Evolutionary conservation across 495 filamentous ascomycete species (phyloP), one percentile per base, ranked within the genome.

Genomic region (Penicillium bovifimosum): DNA sequence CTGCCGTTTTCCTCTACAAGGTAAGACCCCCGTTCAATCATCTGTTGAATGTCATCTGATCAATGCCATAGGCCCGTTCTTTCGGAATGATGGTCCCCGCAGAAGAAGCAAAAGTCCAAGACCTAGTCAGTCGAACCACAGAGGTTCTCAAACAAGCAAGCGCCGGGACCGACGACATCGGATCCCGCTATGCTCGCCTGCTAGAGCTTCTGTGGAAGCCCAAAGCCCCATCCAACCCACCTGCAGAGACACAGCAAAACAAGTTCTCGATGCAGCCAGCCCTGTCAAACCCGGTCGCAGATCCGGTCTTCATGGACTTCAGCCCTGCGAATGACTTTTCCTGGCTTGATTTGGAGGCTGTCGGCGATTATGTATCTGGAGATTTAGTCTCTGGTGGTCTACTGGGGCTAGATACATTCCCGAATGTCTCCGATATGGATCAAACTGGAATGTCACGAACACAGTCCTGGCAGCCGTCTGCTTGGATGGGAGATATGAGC

Each of bases 1-100:
- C 76, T 11, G 78, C 77, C 2, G 78, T 82, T 9, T 81, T 81
- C 50, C 60, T 81, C 17, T 82, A 81, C 58, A 78, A 80, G 58
- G 71, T 73, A 59, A 28, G 42, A 40, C 16, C 24, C 14, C 5
- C n/a, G 6, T 42, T 14, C 16, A 28, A 24, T 24, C 33, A 11
- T 31, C 13, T n/a, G 24, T 8, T 14, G 16, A 6, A 47, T 17
- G 4, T 3, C 24, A 20, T 34, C 32, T 56, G 39, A 39, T 48
- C 29, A 26, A 47, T 29, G 11, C 0, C 8, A 29, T 9, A 74
- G 60, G 79, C 79, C 17, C 72, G 78, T 24, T 81, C 78, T 8
- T 80, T 79, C 20, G 79, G 78, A 13, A 79, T 81, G 50, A 75
- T 82, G 55, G 51, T 63, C 24, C 66, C 61, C 36, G 62, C 70